Base-by-base conservation (phyloP, 2,329 filamentous ascomycete species). In the Beauveria medogensis region DNA sequence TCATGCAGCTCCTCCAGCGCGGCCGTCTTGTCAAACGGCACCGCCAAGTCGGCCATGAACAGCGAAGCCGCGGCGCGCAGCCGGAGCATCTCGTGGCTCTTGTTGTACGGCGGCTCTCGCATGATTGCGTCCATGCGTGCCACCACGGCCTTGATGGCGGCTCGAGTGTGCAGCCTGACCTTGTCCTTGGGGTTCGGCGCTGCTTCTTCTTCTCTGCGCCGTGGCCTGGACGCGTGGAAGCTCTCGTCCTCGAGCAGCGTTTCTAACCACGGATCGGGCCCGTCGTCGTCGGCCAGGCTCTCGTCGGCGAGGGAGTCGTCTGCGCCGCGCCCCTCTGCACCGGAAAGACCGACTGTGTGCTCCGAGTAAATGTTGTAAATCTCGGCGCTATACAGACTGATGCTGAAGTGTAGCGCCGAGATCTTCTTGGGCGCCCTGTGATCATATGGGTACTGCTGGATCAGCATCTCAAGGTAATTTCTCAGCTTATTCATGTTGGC, bases 301-400 rank as follows among this genome's bases (percentile, higher is more conserved):
- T 34, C 50, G 7, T 54, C 50, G 2, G 50, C n/a, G 22, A 34
- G 52, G 34, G 51, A 55, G 55, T 60, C 14, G 59, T 63, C 51
- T 14, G 74, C 69, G 14, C 75, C 69, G 14, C 75, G 74, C 4
- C 68, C 66, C 20, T 59, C 70, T 47, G 56, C 62, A 18, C 71
- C 66, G 12, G 76, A 71, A 43, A 82, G 68, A 12, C 73, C 80
- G 55, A 70, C 69, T 59, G 72, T 75, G 68, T 82, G 82, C 75
- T 85, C 85, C 52, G 83, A 78, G 68, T 90, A 83, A 1, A 86
- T 78, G 63, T 89, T 84, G 70, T 91, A 92, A 56, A 96, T 82
- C 83, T 94, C 93, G 51, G 91, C 82, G 54, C 86, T 86, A 66
- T 93, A 87, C 75, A 96, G 82, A 16, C 89, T 88, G 16, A 90